phyloP scores from a whole-genome alignment of 768 basidiomycete species.

The Tricholoma saponaceum region DNA sequence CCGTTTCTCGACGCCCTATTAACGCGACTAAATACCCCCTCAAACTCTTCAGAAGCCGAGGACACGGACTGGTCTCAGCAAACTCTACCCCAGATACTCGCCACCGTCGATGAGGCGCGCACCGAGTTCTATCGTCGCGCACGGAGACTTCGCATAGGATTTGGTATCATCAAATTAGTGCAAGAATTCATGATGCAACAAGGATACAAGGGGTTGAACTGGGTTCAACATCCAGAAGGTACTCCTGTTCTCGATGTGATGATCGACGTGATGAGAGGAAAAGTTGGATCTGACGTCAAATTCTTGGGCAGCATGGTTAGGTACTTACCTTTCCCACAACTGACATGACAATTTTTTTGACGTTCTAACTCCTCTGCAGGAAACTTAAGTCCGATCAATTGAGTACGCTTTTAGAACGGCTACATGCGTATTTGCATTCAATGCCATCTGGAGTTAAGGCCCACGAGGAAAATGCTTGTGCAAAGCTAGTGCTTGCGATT shows the following conservation, averaged over 20 bases:
- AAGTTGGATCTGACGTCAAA: conserved; percentile 37
- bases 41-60: conserved; percentile 12
- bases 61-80: conserved; percentile 20
- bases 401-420: conserved; percentile 30
- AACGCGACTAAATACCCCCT: conserved; percentile 31
- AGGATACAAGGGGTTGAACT: conserved; percentile 38
- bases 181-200: conserved; percentile 38
- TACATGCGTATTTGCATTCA: conserved; percentile 35
- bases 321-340: conserved; percentile 24
- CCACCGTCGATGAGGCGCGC: conserved; percentile 34
- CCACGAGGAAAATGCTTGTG: conserved; percentile 28
- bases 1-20: conserved; percentile 33
- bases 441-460: conserved; percentile 27
- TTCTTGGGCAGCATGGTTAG: conserved; percentile 43
- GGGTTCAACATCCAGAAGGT: conserved; percentile 19
- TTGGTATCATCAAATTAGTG: conserved; percentile 40
- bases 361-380: conserved; percentile 11
- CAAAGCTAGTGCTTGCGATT: conserved; percentile 14
- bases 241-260: conserved; percentile 34
- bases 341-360: not conserved
- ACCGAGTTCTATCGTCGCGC: conserved; percentile 25
- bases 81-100: conserved; percentile 26
- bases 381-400: conserved; percentile 37
- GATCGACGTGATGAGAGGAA: conserved; percentile 41
- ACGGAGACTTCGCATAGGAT: conserved; percentile 40